Evolutionary conservation across 352 stramenopile genomes (phyloP), one percentile per base, ranked within the genome.

Genomic region (Bremia lactucae): DNA sequence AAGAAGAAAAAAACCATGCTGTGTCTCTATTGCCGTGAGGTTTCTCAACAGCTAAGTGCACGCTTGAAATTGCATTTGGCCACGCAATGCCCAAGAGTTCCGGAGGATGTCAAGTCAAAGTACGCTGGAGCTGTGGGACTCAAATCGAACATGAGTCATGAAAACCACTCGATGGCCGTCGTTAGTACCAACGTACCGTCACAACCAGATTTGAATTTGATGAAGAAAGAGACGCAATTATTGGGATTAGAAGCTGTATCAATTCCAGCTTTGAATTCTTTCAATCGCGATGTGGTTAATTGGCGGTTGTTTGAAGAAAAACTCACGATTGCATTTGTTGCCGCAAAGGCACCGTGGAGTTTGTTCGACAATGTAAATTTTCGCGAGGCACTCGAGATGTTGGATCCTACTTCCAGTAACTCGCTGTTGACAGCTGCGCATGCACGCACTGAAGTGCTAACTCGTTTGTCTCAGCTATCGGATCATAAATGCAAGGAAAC

Each of bases 351-450:
- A 1, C 55, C 55, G 0, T 70, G 55, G 55, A 42, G 22, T 2
- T 40, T 70, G 16, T 20, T 70, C 9, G 60, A 70, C 36, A 57
- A 64, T 28, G 15, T n/a, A 7, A 18, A 50, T 3, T 70, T 70
- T 39, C 48, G 33, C 19, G 34, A 59, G 14, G 60, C 56, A 0
- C 54, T 70, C 38, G 36, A 47, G 14, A 35, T 31, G 6, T 20
- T 70, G 20, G 41, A 34, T 15, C 37, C 47, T 5, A 14, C 42
- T 6, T 40, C 37, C 3, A 23, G n/a, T 14, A 48, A 51, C 15
- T 66, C 55, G 35, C 52, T 52, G n/a, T 50, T 70, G 47, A 62
- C 55, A 10, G 42, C 55, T 2, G 21, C 37, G 42, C 52, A 42
- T 24, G 60, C 56, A 29, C 44, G 48, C 0, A 52, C 33, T 8